A percentile compares a stretch with the other conserved stretches of the same genome.
Conservation (phyloP, 495 filamentous ascomycete species). For the Cercophora newfieldiana region DNA sequence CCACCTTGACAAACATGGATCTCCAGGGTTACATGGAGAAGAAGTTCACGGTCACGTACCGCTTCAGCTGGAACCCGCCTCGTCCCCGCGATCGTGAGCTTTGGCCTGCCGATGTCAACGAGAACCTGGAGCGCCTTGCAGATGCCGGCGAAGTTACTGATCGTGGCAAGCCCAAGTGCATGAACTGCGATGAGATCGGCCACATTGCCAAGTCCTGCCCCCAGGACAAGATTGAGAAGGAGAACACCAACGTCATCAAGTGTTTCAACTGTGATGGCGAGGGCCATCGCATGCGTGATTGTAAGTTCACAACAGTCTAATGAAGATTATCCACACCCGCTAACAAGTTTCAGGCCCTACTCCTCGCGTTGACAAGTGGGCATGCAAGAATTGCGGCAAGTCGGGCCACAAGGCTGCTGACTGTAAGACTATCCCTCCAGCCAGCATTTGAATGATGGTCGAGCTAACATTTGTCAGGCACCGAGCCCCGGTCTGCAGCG, state of each 20-base stretch:
- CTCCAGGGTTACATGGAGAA: conserved; percentile 77
- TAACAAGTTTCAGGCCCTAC: conserved; percentile 45
- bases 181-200: conserved; percentile 72
- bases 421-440: conserved; percentile 29
- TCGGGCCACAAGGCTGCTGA: conserved; percentile 43
- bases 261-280: conserved; percentile 73
- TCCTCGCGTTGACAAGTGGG: conserved; percentile 56
- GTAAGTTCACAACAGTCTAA: conserved; percentile 40
- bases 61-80: conserved; percentile 60
- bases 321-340: conserved; percentile 19
- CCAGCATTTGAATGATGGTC: conserved; percentile 23
- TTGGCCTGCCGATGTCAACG: conserved; percentile 65
- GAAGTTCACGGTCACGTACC: conserved; percentile 72
- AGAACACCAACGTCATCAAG: conserved; percentile 52
- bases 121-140: conserved; percentile 72
- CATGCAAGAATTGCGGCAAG: conserved; percentile 81
- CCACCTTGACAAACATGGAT: conserved; percentile 74
- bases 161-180: conserved; percentile 65
- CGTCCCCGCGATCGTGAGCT: conserved; percentile 59
- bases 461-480: conserved; percentile 45
- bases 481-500: conserved; percentile 67
- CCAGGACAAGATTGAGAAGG: conserved; percentile 56
- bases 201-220: conserved; percentile 68
- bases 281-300: conserved; percentile 73
- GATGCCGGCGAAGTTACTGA: conserved; percentile 72